Evolutionary conservation across 2,329 filamentous ascomycete genomes (phyloP).

Genomic region (Fusarium marasasianum): DNA sequence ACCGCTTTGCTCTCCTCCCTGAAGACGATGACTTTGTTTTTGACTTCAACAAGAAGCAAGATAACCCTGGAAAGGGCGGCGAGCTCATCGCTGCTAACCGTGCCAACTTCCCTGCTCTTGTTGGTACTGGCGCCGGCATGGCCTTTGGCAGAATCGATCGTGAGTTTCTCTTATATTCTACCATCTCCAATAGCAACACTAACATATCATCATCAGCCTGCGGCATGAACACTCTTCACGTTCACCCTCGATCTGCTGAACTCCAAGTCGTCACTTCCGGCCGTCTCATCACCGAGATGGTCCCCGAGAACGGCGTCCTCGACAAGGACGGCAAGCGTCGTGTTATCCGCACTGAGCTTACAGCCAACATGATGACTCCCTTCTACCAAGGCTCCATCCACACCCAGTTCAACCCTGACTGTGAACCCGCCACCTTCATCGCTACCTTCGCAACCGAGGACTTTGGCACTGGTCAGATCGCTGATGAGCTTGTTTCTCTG

Average conservation of each 20-base stretch:
- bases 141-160: slow-evolving; percentile 60
- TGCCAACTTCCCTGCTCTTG: slow-evolving; percentile 65
- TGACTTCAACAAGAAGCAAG: slow-evolving; percentile 53
- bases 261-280: slow-evolving; percentile 62
- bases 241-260: slow-evolving; percentile 63
- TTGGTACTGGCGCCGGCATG: slow-evolving; percentile 60
- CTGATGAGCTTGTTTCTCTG: slow-evolving; percentile 61
- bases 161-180: slow-evolving; percentile 22
- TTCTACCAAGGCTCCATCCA: slow-evolving; percentile 66
- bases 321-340: slow-evolving; percentile 49
- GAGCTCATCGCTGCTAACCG: slow-evolving; percentile 63
- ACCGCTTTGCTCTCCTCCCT: slow-evolving; percentile 55
- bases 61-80: slow-evolving; percentile 50
- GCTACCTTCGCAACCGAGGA: slow-evolving; percentile 61
- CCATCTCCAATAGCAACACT: not conserved
- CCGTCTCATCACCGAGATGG: slow-evolving; percentile 60
- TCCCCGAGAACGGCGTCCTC: slow-evolving; percentile 61
- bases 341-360: slow-evolving; percentile 55
- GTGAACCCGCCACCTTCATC: slow-evolving; percentile 60
- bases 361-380: slow-evolving; percentile 59
- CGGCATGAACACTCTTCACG: slow-evolving; percentile 66
- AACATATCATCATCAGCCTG: slow-evolving; percentile 50
- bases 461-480: slow-evolving; percentile 60
- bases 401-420: slow-evolving; percentile 66
- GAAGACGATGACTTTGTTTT: slow-evolving; percentile 59